Percentiles rank a stretch among this genome's conserved stretches.
These are phyloP conservation scores for Yamadazyma taylorii DNA, from an alignment of 1,139 yeast genomes.

Conservation along the genomic window DNA sequence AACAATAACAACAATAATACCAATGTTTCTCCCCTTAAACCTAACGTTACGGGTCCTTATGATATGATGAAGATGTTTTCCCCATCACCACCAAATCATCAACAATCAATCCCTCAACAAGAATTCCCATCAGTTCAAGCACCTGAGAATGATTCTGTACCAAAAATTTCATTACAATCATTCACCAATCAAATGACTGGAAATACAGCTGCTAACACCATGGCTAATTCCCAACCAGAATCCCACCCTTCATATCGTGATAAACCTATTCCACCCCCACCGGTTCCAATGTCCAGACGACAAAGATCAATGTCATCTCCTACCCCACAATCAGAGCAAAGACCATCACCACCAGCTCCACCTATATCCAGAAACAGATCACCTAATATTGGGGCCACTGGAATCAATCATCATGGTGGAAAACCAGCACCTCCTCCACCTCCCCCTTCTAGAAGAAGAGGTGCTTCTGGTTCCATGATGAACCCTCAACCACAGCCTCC, in stretches of 20 bases:
- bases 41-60: constrained; percentile 32
- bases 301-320: constrained; percentile 47
- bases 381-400: not conserved
- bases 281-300: constrained; percentile 37
- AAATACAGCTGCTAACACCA: constrained; percentile 38
- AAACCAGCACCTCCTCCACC: constrained; percentile 34
- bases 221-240: constrained; percentile 31
- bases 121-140: not conserved
- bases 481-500: constrained; percentile 34
- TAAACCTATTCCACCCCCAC: constrained; percentile 41
- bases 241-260: constrained; percentile 22
- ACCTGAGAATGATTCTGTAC: constrained; percentile 14
- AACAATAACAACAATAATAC: too few species aligned
- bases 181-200: constrained; percentile 50
- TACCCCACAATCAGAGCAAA: constrained; percentile 25
- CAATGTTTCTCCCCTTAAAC: constrained; percentile 22
- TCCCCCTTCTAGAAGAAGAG: constrained; percentile 41
- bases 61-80: constrained; percentile 19
- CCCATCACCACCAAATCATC: constrained; percentile 8
- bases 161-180: constrained; percentile 38
- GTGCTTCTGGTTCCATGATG: constrained; percentile 16
- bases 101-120: constrained; percentile 3
- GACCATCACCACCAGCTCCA: constrained; percentile 25
- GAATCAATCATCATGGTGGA: constrained; percentile 10
- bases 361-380: constrained; percentile 35